Evolutionary conservation across 2,329 filamentous ascomycete species (phyloP), one percentile per base, ranked within the genome.

Genomic region (Sarocladium oryzae): DNA sequence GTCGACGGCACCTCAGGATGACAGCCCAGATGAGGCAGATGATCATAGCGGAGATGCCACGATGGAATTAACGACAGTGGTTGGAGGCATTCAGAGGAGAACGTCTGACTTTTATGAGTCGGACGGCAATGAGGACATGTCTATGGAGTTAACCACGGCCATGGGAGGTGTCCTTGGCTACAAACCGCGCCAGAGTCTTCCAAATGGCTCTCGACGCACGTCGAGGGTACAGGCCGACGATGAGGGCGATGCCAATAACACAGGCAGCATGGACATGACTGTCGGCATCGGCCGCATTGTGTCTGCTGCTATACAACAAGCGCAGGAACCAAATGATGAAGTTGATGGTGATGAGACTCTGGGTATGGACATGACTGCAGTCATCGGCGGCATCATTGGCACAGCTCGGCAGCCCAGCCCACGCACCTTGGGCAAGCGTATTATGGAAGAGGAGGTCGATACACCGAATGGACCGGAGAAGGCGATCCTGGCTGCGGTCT

Each of bases 11-110:
- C 15, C 23, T 28, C 52, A 56, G n/a, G 55, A 61, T 53, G 46
- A 56, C 18, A 50, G 59, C 51, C 56, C 56, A 33, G 60, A 61
- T 53, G 55, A 64, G 18, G 66, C 66, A 21, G 66, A 68, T 26
- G 63, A 60, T 13, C 67, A 67, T 3, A 60, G 66, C 51, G 73
- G 75, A 38, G 81, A 70, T 43, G 66, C 60, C 16, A 68, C 66
- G 2, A 95, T 96, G 90, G 90, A 95, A 50, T 81, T 95, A 50
- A 95, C 90, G 0, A 85, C 77, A 48, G 86, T 85, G 2, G 76
- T 95, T 40, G 90, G 89, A 4, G 78, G 81, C 4, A 95, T 95
- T 53, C 72, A 69, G 46, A 63, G 65, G 28, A 53, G 62, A 21
- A 55, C 59, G 3, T 61, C 67, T 23, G 60, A 69, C 23, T 59